phyloP scores from a whole-genome alignment of 2,329 filamentous ascomycete genomes.

The Daldinia sp. region DNA sequence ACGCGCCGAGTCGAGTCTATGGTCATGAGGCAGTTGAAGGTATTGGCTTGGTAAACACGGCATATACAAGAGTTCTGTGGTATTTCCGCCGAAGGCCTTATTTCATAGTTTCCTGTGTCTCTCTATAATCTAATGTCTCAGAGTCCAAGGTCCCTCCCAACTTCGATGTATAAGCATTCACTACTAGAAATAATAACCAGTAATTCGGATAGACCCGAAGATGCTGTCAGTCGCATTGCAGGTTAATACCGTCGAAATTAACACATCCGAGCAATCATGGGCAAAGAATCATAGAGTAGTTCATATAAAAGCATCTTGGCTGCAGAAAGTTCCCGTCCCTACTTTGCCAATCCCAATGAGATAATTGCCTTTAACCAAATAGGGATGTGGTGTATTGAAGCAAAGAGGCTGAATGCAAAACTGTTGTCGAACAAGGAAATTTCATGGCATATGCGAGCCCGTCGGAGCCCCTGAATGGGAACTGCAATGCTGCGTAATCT shows the following conservation, averaged over 20 bases:
- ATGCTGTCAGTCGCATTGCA: slow-evolving; percentile 17
- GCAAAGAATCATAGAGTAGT: slow-evolving; percentile 7
- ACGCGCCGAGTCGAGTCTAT: slow-evolving; percentile 9
- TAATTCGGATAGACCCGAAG: slow-evolving; percentile 19
- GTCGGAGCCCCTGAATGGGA: slow-evolving; percentile 14
- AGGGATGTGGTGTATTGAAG: slow-evolving; percentile 23
- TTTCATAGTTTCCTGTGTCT: neutral
- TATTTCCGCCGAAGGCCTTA: neutral
- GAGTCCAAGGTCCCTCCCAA: neutral
- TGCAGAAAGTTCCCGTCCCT: slow-evolving; percentile 32
- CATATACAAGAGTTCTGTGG: slow-evolving; percentile 16
- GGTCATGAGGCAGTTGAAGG: slow-evolving; percentile 8
- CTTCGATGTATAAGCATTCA: neutral
- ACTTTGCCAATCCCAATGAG: slow-evolving; percentile 19
- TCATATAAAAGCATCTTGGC: slow-evolving; percentile 37
- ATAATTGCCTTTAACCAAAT: slow-evolving; percentile 30
- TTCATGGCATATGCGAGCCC: slow-evolving; percentile 5
- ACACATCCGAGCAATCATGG: slow-evolving; percentile 13
- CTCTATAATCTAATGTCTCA: neutral
- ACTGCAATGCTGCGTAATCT: slow-evolving; percentile 16
- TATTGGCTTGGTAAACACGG: slow-evolving; percentile 14
- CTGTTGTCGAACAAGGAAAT: slow-evolving; percentile 10
- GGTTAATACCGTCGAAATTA: slow-evolving; percentile 32
- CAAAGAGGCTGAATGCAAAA: slow-evolving; percentile 41
- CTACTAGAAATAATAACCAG: slow-evolving; percentile 14